A percentile compares a stretch with the other conserved stretches of the same genome.
Evolutionary conservation across 2,329 filamentous ascomycete species (phyloP).

Genomic region (Balansia obtecta): DNA sequence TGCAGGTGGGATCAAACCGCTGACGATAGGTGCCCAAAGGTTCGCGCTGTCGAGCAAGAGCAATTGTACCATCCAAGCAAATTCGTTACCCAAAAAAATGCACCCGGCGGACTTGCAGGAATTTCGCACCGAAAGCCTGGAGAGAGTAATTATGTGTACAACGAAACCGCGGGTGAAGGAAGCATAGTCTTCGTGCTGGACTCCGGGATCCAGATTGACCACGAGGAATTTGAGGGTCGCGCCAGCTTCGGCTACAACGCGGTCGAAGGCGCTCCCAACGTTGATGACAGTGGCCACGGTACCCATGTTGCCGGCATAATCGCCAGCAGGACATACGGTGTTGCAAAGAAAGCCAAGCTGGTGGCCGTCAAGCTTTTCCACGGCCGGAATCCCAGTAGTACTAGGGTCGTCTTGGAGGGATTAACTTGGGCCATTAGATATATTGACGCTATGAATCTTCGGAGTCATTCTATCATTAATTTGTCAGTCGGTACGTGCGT

Average conservation of each 20-base stretch:
- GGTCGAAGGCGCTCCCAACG: constrained; percentile 17
- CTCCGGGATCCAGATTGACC: constrained; percentile 35
- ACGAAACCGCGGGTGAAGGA: constrained; percentile 25
- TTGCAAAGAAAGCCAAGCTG: constrained; percentile 29
- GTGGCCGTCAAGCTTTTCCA: constrained; percentile 35
- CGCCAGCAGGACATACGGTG: constrained; percentile 30
- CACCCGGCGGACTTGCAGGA: constrained; percentile 32
- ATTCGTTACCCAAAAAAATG: constrained; percentile 19
- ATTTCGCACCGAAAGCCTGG: constrained; percentile 28
- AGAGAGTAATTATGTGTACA: constrained; percentile 27
- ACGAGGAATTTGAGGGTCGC: constrained; percentile 32
- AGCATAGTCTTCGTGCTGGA: constrained; percentile 42
- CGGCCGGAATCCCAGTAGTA: constrained; percentile 7
- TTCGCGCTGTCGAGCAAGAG: constrained; percentile 21
- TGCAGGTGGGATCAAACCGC: too few relatives aligned
- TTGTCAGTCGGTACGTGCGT: constrained; percentile 33
- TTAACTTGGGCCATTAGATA: constrained; percentile 29
- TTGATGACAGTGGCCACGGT: constrained; percentile 33
- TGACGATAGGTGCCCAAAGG: constrained; percentile 11
- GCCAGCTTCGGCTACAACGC: constrained; percentile 26
- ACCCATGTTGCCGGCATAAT: constrained; percentile 35
- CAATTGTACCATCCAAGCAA: constrained; percentile 14
- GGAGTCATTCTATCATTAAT: constrained; percentile 34
- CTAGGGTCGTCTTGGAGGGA: constrained; percentile 16
- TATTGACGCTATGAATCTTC: constrained; percentile 25